Conservation (phyloP, 805 yeast species). For the Starmerella sirachaensis region DNA sequence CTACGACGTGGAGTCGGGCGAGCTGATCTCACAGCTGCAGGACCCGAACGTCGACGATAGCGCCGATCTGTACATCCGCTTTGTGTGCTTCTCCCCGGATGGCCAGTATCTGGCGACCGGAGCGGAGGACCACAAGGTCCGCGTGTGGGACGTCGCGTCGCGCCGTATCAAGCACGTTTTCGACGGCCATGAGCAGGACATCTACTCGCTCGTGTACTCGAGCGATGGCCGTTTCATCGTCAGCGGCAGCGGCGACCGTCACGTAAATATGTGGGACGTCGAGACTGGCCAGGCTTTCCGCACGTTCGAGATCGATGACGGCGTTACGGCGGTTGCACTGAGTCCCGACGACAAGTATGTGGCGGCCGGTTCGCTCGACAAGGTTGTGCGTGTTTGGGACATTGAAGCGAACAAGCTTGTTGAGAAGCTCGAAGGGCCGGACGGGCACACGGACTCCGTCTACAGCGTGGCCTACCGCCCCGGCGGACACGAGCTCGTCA, state of each 20-base stretch:
- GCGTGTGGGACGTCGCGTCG: slow-evolving; percentile 90
- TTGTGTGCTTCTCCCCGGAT: slow-evolving; percentile 94
- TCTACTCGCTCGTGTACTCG: slow-evolving; percentile 88
- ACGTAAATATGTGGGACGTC: slow-evolving; percentile 94
- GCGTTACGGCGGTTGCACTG: slow-evolving; percentile 95
- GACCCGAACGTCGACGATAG: slow-evolving; percentile 65
- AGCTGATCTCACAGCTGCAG: slow-evolving; percentile 68
- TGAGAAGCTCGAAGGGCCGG: slow-evolving; percentile 76
- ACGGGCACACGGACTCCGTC: slow-evolving; percentile 93
- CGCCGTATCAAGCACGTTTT: slow-evolving; percentile 70
- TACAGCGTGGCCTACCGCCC: slow-evolving; percentile 89
- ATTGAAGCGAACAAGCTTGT: slow-evolving; percentile 82
- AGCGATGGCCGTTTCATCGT: slow-evolving; percentile 88
- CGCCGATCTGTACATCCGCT: slow-evolving; percentile 82
- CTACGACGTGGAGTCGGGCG: slow-evolving; percentile 84
- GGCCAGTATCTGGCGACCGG: slow-evolving; percentile 89
- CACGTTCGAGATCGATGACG: slow-evolving; percentile 87
- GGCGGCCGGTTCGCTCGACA: slow-evolving; percentile 93
- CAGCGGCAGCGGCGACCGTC: slow-evolving; percentile 92
- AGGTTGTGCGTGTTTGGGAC: slow-evolving; percentile 96
- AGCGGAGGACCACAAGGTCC: slow-evolving; percentile 61
- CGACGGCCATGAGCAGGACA: slow-evolving; percentile 94
- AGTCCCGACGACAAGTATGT: slow-evolving; percentile 89
- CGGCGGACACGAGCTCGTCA: slow-evolving; percentile 80
- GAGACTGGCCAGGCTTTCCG: slow-evolving; percentile 78